Evolutionary conservation across 2,329 filamentous ascomycete genomes (phyloP).

Genomic region (Pseudogymnoascus sp.): DNA sequence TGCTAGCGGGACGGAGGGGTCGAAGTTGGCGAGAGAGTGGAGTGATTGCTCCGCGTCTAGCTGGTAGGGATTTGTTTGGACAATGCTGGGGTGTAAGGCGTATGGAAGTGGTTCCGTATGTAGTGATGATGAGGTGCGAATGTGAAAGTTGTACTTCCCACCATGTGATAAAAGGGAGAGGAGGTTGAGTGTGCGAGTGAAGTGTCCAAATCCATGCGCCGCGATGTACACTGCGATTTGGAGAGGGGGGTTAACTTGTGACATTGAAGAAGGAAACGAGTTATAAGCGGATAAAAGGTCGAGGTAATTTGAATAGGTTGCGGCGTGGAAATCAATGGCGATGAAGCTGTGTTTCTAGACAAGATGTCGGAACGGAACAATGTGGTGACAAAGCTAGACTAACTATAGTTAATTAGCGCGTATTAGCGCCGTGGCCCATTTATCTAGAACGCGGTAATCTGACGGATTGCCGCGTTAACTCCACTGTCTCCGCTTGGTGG

Average conservation of each 20-base stretch:
- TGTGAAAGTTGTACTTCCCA: constrained; percentile 17
- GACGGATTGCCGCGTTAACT: not conserved
- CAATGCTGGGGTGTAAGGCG: constrained; percentile 12
- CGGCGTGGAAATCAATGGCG: not conserved
- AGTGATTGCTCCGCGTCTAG: constrained; percentile 14
- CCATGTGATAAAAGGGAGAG: constrained; percentile 21
- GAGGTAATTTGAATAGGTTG: not conserved
- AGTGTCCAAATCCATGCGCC: constrained; percentile 11
- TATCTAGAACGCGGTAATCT: not conserved
- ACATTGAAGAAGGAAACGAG: constrained; percentile 10
- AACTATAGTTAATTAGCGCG: not conserved
- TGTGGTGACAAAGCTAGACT: not conserved
- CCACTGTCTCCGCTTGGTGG: not conserved
- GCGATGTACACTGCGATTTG: constrained; percentile 16
- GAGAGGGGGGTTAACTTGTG: constrained; percentile 12
- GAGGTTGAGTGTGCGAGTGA: constrained; percentile 35
- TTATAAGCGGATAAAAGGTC: not conserved
- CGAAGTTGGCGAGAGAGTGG: constrained; percentile 12
- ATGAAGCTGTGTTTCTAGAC: not conserved
- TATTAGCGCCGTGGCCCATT: not conserved
- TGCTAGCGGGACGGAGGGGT: constrained; percentile 6
- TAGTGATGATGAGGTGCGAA: constrained; percentile 15
- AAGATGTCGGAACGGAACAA: not conserved
- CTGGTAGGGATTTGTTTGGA: constrained; percentile 15
- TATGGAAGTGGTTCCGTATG: constrained; percentile 7